A percentile compares a stretch with the other conserved stretches of the same genome.
These are phyloP conservation scores for Apiotrichum akiyoshidainum DNA, from an alignment of 1,284 basidiomycete genomes.

Conservation along the genomic window DNA sequence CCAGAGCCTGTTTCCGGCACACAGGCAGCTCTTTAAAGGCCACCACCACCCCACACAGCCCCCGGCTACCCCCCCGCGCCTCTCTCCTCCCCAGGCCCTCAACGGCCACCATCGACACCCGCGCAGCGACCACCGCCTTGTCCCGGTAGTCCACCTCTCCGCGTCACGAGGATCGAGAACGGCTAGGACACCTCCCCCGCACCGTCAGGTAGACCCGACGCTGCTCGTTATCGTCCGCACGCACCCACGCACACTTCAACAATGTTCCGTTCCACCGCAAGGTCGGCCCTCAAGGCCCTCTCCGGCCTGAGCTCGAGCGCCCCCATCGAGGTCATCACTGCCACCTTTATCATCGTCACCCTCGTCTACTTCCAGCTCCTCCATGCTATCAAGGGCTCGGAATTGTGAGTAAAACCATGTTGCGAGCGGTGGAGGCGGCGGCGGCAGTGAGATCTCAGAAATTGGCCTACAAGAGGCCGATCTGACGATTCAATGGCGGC, in stretches of 20 bases:
- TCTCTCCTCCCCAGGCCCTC: neutral
- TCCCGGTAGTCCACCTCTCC: neutral
- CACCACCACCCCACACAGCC: neutral
- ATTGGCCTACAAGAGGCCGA: no score
- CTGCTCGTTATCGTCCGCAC: neutral
- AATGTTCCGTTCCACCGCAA: conserved; percentile 20
- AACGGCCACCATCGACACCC: neutral
- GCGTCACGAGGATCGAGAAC: neutral
- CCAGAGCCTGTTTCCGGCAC: no score
- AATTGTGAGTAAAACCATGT: conserved; percentile 45
- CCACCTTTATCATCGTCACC: conserved; percentile 79
- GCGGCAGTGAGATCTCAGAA: no score
- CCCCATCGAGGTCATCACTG: conserved; percentile 78
- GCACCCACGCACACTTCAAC: neutral
- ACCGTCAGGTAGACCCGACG: neutral
- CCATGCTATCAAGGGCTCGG: conserved; percentile 67
- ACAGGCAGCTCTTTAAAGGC: neutral
- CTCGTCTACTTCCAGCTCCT: conserved; percentile 89
- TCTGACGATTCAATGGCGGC: no score
- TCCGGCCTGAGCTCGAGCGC: conserved; percentile 50
- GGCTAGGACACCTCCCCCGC: neutral
- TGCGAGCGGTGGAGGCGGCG: no score
- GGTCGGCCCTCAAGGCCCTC: conserved; percentile 42
- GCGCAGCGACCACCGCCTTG: neutral
- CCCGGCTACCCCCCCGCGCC: neutral